These are phyloP conservation scores for Aspergillus coremiiformis DNA, from an alignment of 495 filamentous ascomycete species.

Conservation along the genomic window DNA sequence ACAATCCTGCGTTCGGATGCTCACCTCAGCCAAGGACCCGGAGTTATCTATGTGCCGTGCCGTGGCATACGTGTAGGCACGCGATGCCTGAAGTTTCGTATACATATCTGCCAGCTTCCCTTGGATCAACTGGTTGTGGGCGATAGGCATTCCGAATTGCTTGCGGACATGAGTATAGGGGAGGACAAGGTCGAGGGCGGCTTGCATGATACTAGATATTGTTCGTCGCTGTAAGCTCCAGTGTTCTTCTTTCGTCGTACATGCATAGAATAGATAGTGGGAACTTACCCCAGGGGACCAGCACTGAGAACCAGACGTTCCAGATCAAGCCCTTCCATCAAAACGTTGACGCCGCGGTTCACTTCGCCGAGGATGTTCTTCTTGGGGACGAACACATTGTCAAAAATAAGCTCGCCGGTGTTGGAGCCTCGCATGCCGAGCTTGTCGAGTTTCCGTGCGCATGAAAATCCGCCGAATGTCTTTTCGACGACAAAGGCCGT, in stretches of 20 bases:
- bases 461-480: slow-evolving; percentile 66
- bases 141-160: slow-evolving; percentile 84
- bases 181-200: slow-evolving; percentile 75
- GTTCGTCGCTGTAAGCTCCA: slow-evolving; percentile 7
- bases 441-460: slow-evolving; percentile 90
- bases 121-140: slow-evolving; percentile 89
- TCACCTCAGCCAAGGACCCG: slow-evolving; percentile 35
- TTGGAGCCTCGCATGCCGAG: slow-evolving; percentile 97
- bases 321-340: slow-evolving; percentile 95
- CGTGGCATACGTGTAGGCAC: slow-evolving; percentile 71
- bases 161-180: slow-evolving; percentile 85
- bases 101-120: slow-evolving; percentile 96
- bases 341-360: slow-evolving; percentile 76
- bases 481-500: slow-evolving; percentile 89
- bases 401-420: slow-evolving; percentile 90
- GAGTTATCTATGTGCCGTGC: slow-evolving; percentile 68
- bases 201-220: slow-evolving; percentile 74
- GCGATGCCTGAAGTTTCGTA: slow-evolving; percentile 76
- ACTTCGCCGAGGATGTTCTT: slow-evolving; percentile 74
- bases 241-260: not conserved
- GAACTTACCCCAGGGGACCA: slow-evolving; percentile 65
- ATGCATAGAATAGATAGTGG: not conserved
- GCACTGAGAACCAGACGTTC: slow-evolving; percentile 89
- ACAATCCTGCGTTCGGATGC: slow-evolving; percentile 80
- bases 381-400: slow-evolving; percentile 81